Conservation (phyloP, 768 basidiomycete species). For the Hygrocybe punicea region DNA sequence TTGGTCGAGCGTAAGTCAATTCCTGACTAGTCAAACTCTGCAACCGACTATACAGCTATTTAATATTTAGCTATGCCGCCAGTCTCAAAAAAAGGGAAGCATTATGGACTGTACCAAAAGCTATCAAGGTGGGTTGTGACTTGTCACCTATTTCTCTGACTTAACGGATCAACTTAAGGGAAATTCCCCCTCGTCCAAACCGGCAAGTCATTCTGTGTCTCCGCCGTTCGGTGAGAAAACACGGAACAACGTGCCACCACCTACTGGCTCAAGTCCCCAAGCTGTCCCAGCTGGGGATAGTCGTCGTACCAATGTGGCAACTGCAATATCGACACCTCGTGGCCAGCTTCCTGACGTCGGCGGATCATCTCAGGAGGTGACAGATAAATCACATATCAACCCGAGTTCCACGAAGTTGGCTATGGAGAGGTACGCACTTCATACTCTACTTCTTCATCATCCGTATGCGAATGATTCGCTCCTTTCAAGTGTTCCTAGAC, state of each 20-base stretch:
- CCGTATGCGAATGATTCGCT: not conserved
- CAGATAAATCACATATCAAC: slow-evolving; percentile 25
- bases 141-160: not conserved
- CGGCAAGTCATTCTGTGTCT: slow-evolving; percentile 20
- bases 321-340: slow-evolving; percentile 41
- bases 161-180: slow-evolving; percentile 25
- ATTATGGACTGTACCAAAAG: slow-evolving; percentile 44
- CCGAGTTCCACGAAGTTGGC: slow-evolving; percentile 53
- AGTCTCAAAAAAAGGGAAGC: slow-evolving; percentile 71
- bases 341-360: slow-evolving; percentile 43
- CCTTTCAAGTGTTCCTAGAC: slow-evolving; percentile 59
- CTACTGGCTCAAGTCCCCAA: slow-evolving; percentile 42
- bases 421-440: slow-evolving; percentile 57
- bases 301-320: slow-evolving; percentile 30
- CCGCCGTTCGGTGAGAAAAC: slow-evolving; percentile 30
- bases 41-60: not conserved
- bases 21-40: not conserved
- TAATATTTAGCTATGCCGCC: slow-evolving; percentile 66
- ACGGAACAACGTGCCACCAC: slow-evolving; percentile 31
- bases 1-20: slow-evolving; percentile 64
- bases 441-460: not conserved
- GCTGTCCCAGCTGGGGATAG: slow-evolving; percentile 29
- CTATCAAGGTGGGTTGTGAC: slow-evolving; percentile 20
- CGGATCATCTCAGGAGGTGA: slow-evolving; percentile 22
- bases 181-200: slow-evolving; percentile 30